Evolutionary conservation across 2,329 filamentous ascomycete genomes (phyloP).

Genomic region (Penicillium hesseltinei): DNA sequence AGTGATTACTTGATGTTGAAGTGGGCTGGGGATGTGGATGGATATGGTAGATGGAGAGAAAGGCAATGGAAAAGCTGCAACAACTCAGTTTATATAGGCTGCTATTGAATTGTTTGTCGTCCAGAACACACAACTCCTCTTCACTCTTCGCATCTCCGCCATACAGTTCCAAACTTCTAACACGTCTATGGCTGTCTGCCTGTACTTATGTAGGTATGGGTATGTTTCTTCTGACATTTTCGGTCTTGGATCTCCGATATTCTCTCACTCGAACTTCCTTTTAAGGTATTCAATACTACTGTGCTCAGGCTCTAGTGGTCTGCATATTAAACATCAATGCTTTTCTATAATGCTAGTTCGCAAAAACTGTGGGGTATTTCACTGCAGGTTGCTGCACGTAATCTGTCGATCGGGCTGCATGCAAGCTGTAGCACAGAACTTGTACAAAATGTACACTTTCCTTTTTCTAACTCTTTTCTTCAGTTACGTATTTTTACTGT

Average conservation of each 20-base stretch:
- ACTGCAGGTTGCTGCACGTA: slow-evolving; percentile 1
- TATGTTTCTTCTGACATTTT: neutral
- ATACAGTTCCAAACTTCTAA: neutral
- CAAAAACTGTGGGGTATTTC: neutral
- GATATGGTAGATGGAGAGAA: too few relatives aligned
- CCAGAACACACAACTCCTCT: neutral
- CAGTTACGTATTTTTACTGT: too few relatives aligned
- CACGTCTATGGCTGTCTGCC: neutral
- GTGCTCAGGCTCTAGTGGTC: neutral
- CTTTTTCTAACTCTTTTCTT: neutral
- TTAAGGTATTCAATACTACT: neutral
- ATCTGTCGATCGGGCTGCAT: neutral
- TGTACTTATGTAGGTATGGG: neutral
- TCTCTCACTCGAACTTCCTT: neutral
- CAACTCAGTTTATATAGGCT: neutral
- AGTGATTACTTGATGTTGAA: neutral
- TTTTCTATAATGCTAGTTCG: neutral
- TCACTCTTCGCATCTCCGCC: neutral
- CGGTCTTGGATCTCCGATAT: neutral
- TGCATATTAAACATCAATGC: neutral
- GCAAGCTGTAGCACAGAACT: neutral
- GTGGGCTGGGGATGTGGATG: neutral
- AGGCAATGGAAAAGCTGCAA: neutral
- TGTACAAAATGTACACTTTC: neutral
- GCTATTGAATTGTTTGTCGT: neutral